Evolutionary conservation across 2,329 filamentous ascomycete species (phyloP), one percentile per base, ranked within the genome.

Genomic region (Neofusicoccum sp.): DNA sequence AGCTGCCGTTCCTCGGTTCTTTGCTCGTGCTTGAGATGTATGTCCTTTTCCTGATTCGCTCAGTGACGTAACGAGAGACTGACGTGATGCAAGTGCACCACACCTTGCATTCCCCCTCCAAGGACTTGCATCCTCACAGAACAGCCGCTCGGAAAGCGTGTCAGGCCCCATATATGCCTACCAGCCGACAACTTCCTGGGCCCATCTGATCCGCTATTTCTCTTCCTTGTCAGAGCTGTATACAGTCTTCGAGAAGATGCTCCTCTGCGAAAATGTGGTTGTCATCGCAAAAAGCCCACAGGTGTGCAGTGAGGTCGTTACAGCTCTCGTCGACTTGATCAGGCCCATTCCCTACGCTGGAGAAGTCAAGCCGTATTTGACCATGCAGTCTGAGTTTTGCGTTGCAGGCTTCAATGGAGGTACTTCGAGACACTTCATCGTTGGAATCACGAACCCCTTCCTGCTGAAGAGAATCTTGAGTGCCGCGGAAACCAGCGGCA

Each of bases 341-440:
- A 70, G 70, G 26, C 75, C 75, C 9, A 68, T 77, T 9, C 75
- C 75, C 1, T 78, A 74, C 53, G 74, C 75, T 38, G 75, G 75
- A 11, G 68, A 73, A 2, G 65, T 73, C 31, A 73, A 73, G 59
- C 75, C 75, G 9, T 78, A 77, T 63, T 70, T 76, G 67, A 77
- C 74, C 36, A 78, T 78, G 75, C 75, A 78, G 64, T 73, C 74
- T 9, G 74, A 76, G 30, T 76, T 76, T 63, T 67, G 69, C n/a
- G 68, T 69, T 49, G 74, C 74, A 6, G 74, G 74, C 41, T 70
- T 75, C 53, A 73, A 76, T 49, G 73, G 74, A 14, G 74, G 73
- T 2, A 72, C 72, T 9, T 73, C 75, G 1, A 65, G 71, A 12
- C 69, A 71, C 8, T 77, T 76, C 64, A 67, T 77, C 5, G 67